Evolutionary conservation across 345 rosid species (phyloP), one percentile per base, ranked within the genome.

Genomic region (Acer campestre): DNA sequence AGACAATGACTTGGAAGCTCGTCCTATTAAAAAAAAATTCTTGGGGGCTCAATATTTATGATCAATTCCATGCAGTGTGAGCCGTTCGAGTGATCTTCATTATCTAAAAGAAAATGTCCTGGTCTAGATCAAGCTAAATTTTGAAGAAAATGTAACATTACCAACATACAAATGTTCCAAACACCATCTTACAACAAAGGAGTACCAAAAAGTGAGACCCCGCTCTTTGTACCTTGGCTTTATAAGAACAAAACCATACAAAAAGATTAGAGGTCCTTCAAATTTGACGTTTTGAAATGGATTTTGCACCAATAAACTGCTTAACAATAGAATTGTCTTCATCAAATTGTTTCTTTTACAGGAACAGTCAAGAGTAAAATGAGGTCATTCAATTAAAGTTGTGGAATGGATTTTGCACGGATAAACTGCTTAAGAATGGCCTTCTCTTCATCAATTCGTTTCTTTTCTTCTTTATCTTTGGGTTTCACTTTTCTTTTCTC

Each of bases 401-500:
- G 84, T 0, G 95, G 93, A 73, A 90, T 74, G 74, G 89, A 78
- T 65, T 91, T 74, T 20, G 93, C 80, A 10, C 87, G 80, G 29
- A 91, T 89, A 72, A 89, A 91, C 77, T 81, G 85, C 80, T 94
- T 92, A 68, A 94, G 85, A 55, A 92, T 80, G 76, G 88, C 93
- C 81, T 92, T 94, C 53, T 94, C 94, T 82, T 90, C 85, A 25
- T 91, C 87, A 35, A 85, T 86, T 44, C 38, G 84, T 83, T 84
- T 87, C 86, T 85, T 88, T 78, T 85, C 88, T 75, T 83, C 80
- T 10, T 2, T 79, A 77, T 84, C 81, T 79, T 75, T 88, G 56
- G 93, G 94, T 75, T 86, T 87, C 7, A 71, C 53, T 84, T 86
- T 90, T 75, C 95, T 82, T 81, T 92, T 90, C 88, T 92, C 95